These are phyloP conservation scores for Hypoxylon cercidicola DNA, from an alignment of 495 filamentous ascomycete species.

Conservation along the genomic window DNA sequence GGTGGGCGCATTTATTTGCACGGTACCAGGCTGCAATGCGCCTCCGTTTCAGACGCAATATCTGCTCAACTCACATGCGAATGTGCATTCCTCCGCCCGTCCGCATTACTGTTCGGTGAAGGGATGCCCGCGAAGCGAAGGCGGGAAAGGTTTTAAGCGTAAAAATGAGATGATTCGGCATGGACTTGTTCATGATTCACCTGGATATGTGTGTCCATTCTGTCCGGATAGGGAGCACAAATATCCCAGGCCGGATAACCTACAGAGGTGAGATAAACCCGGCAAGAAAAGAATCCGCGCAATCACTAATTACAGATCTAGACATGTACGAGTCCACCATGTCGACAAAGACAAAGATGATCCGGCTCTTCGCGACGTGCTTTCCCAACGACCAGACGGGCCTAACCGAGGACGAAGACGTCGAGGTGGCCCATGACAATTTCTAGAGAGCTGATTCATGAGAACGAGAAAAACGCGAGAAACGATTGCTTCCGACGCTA, in stretches of 20 bases:
- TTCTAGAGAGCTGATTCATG: neutral
- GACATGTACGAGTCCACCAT: slow-evolving; percentile 91
- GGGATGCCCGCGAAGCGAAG: slow-evolving; percentile 79
- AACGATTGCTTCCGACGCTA: slow-evolving; percentile 39
- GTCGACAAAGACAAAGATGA: slow-evolving; percentile 89
- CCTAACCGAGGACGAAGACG: slow-evolving; percentile 84
- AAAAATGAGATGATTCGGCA: slow-evolving; percentile 99
- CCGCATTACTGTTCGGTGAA: slow-evolving; percentile 91
- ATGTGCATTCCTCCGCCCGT: slow-evolving; percentile 90
- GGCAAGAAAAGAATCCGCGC: neutral
- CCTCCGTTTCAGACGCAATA: slow-evolving; percentile 91
- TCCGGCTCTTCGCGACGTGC: slow-evolving; percentile 77
- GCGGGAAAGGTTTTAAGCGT: slow-evolving; percentile 95
- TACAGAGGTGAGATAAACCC: slow-evolving; percentile 78
- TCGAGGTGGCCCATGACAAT: slow-evolving; percentile 55
- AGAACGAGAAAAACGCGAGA: slow-evolving; percentile 30
- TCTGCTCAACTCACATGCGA: slow-evolving; percentile 87
- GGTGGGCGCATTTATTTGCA: slow-evolving; percentile 59
- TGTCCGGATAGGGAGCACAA: slow-evolving; percentile 96
- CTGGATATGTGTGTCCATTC: slow-evolving; percentile 97
- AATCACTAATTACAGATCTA: slow-evolving; percentile 49
- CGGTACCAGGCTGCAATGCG: slow-evolving; percentile 73
- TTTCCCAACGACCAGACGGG: slow-evolving; percentile 85
- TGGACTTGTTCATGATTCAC: slow-evolving; percentile 92
- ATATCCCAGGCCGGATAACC: slow-evolving; percentile 96